phyloP scores from a whole-genome alignment of 2,329 filamentous ascomycete genomes.

The Ascochyta viciae-villosae region DNA sequence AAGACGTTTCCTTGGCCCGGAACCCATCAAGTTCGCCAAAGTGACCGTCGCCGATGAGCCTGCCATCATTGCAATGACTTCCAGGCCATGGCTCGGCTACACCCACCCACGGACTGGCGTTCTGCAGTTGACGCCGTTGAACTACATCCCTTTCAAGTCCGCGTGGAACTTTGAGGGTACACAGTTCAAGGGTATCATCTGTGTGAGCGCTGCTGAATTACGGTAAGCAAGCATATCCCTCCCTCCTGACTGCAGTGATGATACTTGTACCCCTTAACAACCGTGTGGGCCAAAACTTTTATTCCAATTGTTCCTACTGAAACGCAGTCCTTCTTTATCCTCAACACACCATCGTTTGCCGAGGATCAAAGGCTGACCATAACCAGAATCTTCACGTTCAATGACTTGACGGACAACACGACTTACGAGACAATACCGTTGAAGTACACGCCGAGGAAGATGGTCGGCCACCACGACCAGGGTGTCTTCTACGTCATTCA shows the following conservation, averaged over 20 bases:
- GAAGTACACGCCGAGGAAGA: slow-evolving; percentile 86
- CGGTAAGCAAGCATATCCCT: slow-evolving; percentile 66
- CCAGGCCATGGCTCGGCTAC: slow-evolving; percentile 95
- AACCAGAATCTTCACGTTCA: slow-evolving; percentile 83
- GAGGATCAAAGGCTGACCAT: slow-evolving; percentile 19
- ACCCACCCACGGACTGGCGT: slow-evolving; percentile 84
- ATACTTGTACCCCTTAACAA: slow-evolving; percentile 59
- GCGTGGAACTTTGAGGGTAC: slow-evolving; percentile 97
- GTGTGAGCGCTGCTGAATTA: slow-evolving; percentile 86
- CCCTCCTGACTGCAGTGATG: slow-evolving; percentile 62
- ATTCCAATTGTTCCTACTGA: slow-evolving; percentile 99
- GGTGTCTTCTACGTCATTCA: slow-evolving; percentile 94
- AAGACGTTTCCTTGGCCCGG: slow-evolving; percentile 91
- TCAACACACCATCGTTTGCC: neutral
- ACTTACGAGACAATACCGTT: slow-evolving; percentile 86
- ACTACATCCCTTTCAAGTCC: slow-evolving; percentile 87
- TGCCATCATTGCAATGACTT: slow-evolving; percentile 88
- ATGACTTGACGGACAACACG: slow-evolving; percentile 83
- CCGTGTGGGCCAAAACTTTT: slow-evolving; percentile 58
- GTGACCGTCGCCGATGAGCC: slow-evolving; percentile 87
- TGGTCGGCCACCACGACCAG: slow-evolving; percentile 86
- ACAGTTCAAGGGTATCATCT: slow-evolving; percentile 93
- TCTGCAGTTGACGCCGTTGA: slow-evolving; percentile 91
- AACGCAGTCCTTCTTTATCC: slow-evolving; percentile 33
- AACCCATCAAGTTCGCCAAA: slow-evolving; percentile 86